Percentiles rank a stretch among this genome's conserved stretches.
phyloP scores from a whole-genome alignment of 2,329 filamentous ascomycete species.

The Epicoccum sorghinum region DNA sequence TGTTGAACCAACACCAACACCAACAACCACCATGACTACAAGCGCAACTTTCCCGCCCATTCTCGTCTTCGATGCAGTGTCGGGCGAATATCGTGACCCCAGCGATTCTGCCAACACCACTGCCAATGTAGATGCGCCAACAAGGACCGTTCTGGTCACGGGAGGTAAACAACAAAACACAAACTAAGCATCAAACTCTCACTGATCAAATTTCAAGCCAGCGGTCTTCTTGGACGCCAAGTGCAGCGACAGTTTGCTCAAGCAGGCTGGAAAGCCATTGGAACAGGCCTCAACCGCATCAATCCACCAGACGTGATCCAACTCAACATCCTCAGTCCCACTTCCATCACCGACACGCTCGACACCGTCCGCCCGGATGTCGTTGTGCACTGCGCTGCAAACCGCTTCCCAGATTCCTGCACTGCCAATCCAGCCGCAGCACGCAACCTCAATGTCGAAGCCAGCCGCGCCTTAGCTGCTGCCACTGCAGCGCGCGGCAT shows the following conservation, averaged over 20 bases:
- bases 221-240: slow-evolving; percentile 81
- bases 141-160: slow-evolving; percentile 72
- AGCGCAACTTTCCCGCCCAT: slow-evolving; percentile 7
- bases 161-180: slow-evolving; percentile 58
- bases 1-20: background rate
- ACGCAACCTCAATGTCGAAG: slow-evolving; percentile 73
- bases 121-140: slow-evolving; percentile 31
- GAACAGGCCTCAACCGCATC: slow-evolving; percentile 70
- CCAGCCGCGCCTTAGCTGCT: slow-evolving; percentile 69
- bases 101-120: slow-evolving; percentile 10
- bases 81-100: slow-evolving; percentile 14
- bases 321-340: slow-evolving; percentile 56
- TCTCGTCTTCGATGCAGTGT: slow-evolving; percentile 13
- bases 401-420: slow-evolving; percentile 86
- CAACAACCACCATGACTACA: slow-evolving; percentile 2
- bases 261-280: slow-evolving; percentile 60
- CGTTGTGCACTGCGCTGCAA: slow-evolving; percentile 88
- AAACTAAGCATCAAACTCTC: background rate
- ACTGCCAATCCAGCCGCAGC: slow-evolving; percentile 79
- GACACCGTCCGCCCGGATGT: slow-evolving; percentile 69
- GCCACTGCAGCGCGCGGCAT: slow-evolving; percentile 67
- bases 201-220: slow-evolving; percentile 54
- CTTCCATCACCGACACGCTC: slow-evolving; percentile 55
- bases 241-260: slow-evolving; percentile 73
- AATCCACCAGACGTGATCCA: slow-evolving; percentile 68